Percentiles rank a stretch among this genome's conserved stretches.
Conservation (phyloP, 176 grass and related monocot genomes). For the Elymus sibiricus region DNA sequence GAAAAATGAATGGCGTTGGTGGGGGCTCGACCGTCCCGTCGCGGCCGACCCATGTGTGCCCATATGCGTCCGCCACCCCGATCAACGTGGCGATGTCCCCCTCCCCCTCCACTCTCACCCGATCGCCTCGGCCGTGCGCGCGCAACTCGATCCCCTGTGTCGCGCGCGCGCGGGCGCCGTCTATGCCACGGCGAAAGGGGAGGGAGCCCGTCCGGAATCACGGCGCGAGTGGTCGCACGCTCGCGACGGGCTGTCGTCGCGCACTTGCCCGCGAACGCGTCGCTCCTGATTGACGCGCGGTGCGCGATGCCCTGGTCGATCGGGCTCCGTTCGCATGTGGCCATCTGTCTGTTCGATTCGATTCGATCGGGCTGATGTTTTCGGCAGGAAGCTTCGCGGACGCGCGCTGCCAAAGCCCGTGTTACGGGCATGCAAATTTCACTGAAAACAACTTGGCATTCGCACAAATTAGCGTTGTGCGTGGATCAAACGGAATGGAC, state of each 20-base stretch:
- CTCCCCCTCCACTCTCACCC: background rate
- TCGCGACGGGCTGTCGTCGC: background rate
- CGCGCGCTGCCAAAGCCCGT: background rate
- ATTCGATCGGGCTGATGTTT: background rate
- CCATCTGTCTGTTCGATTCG: background rate
- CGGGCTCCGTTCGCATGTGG: background rate
- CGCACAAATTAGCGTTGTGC: background rate
- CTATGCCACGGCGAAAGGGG: background rate
- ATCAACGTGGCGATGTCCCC: conserved; percentile 9
- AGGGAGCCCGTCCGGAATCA: background rate
- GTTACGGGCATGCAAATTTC: no score
- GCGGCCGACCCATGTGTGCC: background rate
- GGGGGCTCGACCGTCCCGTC: background rate
- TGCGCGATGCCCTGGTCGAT: background rate
- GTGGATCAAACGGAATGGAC: background rate
- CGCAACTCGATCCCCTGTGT: no score
- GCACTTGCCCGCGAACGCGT: background rate
- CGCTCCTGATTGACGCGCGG: background rate
- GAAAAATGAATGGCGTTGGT: background rate
- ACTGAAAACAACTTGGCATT: no score
- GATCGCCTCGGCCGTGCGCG: background rate
- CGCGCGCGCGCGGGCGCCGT: background rate
- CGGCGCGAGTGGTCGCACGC: background rate
- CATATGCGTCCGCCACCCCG: background rate
- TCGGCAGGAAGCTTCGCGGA: background rate